A percentile compares a stretch with the other conserved stretches of the same genome.
Evolutionary conservation across 768 basidiomycete genomes (phyloP).

Genomic region (Aureoboletus auriporus): DNA sequence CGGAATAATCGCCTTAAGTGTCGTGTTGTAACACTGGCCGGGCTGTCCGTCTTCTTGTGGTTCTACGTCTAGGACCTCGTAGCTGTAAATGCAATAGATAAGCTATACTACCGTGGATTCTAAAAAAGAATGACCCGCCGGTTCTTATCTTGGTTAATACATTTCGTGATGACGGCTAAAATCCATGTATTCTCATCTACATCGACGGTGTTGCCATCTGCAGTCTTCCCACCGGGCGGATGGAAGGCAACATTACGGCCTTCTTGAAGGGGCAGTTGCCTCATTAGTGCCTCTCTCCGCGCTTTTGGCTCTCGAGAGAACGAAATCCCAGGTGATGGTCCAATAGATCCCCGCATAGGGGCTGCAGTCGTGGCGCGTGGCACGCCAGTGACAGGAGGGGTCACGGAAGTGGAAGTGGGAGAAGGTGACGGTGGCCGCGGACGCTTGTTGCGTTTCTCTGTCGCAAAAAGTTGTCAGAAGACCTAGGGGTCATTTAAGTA

Average conservation of each 20-base stretch:
- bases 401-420: constrained; percentile 44
- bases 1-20: constrained; percentile 68
- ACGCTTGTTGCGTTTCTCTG: constrained; percentile 77
- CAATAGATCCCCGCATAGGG: constrained; percentile 51
- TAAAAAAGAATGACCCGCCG: constrained; percentile 36
- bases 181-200: constrained; percentile 64
- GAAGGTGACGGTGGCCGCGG: constrained; percentile 68
- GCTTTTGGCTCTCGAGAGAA: constrained; percentile 66
- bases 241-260: constrained; percentile 82
- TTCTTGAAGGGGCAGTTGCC: constrained; percentile 64
- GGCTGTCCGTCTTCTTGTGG: constrained; percentile 78
- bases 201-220: constrained; percentile 47
- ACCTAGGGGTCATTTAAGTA: neutral
- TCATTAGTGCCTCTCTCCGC: constrained; percentile 56
- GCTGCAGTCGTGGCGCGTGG: constrained; percentile 13
- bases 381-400: constrained; percentile 21
- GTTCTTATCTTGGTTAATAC: constrained; percentile 69
- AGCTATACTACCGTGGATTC: neutral
- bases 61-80: constrained; percentile 84
- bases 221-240: constrained; percentile 55
- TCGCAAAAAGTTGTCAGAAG: constrained; percentile 1
- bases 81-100: constrained; percentile 38
- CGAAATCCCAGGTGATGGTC: constrained; percentile 45
- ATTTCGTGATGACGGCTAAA: constrained; percentile 68
- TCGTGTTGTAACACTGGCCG: constrained; percentile 66